Conservation (phyloP, 2,329 filamentous ascomycete species). For the Metarhizium guizhouense region DNA sequence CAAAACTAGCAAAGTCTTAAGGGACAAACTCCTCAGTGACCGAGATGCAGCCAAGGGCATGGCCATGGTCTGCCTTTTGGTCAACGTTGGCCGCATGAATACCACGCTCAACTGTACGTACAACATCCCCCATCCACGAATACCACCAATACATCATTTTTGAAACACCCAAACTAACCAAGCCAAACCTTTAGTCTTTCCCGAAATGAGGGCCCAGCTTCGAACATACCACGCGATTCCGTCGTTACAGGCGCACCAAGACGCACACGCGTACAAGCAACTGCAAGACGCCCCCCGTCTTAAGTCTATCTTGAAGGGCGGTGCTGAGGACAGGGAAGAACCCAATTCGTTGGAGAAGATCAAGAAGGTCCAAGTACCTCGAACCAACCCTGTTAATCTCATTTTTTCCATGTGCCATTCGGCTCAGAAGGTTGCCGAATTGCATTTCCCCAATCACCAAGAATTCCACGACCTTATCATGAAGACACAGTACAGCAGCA, state of each 20-base stretch:
- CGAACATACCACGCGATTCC: slow-evolving; percentile 98
- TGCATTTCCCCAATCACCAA: slow-evolving; percentile 75
- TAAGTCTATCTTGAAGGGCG: slow-evolving; percentile 95
- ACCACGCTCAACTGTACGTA: slow-evolving; percentile 88
- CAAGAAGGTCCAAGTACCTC: slow-evolving; percentile 52
- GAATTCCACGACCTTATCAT: slow-evolving; percentile 98
- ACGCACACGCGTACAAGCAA: slow-evolving; percentile 94
- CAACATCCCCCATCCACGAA: neutral
- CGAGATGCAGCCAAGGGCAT: slow-evolving; percentile 89
- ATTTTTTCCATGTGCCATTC: slow-evolving; percentile 91
- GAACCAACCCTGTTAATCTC: slow-evolving; percentile 94
- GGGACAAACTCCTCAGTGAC: slow-evolving; percentile 91
- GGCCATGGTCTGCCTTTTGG: slow-evolving; percentile 97
- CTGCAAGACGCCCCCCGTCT: slow-evolving; percentile 91
- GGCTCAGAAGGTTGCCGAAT: slow-evolving; percentile 82
- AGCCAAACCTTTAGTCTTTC: slow-evolving; percentile 61
- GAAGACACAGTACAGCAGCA: slow-evolving; percentile 73
- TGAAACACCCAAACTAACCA: neutral
- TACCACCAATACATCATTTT: neutral
- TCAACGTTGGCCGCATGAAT: slow-evolving; percentile 98
- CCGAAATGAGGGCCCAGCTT: slow-evolving; percentile 96
- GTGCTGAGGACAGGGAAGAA: slow-evolving; percentile 81
- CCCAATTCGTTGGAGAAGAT: slow-evolving; percentile 78
- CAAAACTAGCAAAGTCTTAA: slow-evolving; percentile 97
- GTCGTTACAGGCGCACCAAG: slow-evolving; percentile 88